phyloP scores from a whole-genome alignment of 1,139 yeast genomes.

The Wickerhamomyces sp. region DNA sequence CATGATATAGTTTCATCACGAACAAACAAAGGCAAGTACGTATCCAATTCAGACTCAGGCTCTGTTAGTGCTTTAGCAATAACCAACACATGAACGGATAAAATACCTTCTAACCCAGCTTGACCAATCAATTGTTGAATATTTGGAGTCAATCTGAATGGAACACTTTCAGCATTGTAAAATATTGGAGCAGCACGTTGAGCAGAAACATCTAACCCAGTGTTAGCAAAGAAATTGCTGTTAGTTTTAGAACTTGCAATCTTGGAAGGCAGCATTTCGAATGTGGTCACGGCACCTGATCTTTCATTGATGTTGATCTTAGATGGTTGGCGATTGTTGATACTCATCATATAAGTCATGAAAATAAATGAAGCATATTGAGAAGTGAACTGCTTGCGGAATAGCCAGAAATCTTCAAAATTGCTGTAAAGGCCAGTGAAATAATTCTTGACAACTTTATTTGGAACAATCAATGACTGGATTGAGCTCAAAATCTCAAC shows the following conservation, averaged over 20 bases:
- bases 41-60: slow-evolving; percentile 86
- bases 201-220: slow-evolving; percentile 52
- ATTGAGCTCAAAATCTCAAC: slow-evolving; percentile 89
- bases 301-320: slow-evolving; percentile 79
- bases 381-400: slow-evolving; percentile 91
- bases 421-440: slow-evolving; percentile 61
- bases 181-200: slow-evolving; percentile 81
- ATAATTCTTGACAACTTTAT: slow-evolving; percentile 72
- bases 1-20: slow-evolving; percentile 93
- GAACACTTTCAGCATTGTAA: slow-evolving; percentile 92
- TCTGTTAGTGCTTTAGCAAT: slow-evolving; percentile 88
- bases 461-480: slow-evolving; percentile 83
- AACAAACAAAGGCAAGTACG: slow-evolving; percentile 84
- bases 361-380: slow-evolving; percentile 95
- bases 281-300: slow-evolving; percentile 89
- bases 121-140: slow-evolving; percentile 93
- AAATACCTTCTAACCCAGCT: slow-evolving; percentile 84
- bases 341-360: slow-evolving; percentile 92
- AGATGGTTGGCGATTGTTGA: slow-evolving; percentile 90
- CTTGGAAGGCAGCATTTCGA: slow-evolving; percentile 92
- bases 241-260: slow-evolving; percentile 49
- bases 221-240: slow-evolving; percentile 44
- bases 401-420: slow-evolving; percentile 95
- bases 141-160: slow-evolving; percentile 95
- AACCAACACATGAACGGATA: slow-evolving; percentile 78